Evolutionary conservation across 139 green algal genomes (phyloP).

Genomic region (Spirogloea muscicola): DNA sequence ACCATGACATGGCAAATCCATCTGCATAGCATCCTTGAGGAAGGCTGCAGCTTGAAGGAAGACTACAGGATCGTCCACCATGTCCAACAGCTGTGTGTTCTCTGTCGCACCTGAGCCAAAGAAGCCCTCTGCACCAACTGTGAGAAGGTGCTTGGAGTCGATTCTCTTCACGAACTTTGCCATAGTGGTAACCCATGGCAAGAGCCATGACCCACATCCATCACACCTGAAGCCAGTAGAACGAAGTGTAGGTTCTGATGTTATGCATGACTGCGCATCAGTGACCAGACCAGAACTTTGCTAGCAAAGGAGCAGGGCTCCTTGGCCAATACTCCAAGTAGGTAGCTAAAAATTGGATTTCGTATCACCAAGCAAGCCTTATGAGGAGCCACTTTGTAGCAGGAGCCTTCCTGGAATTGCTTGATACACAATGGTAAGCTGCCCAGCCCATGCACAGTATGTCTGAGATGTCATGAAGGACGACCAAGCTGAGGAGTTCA

Average conservation of each 20-base stretch:
- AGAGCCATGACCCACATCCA: background rate
- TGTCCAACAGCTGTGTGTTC: background rate
- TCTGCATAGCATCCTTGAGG: background rate
- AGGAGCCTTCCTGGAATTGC: no score
- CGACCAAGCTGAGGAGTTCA: no score
- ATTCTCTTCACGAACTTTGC: constrained; percentile 24
- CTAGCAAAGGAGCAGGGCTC: background rate
- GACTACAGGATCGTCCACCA: background rate
- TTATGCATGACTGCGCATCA: background rate
- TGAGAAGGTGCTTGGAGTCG: constrained; percentile 61
- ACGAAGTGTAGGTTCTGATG: background rate
- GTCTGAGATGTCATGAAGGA: no score
- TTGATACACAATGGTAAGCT: no score
- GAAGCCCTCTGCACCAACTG: constrained; percentile 65
- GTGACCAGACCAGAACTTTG: background rate
- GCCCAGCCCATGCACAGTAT: no score
- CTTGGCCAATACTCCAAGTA: background rate
- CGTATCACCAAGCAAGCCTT: background rate
- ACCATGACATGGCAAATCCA: background rate
- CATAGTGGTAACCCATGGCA: constrained; percentile 12
- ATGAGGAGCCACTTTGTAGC: no score
- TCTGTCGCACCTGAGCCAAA: constrained; percentile 14
- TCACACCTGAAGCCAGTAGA: background rate
- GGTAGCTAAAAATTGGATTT: background rate
- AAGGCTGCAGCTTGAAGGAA: background rate